Conservation (phyloP, 495 filamentous ascomycete genomes). For the Neurospora sp. region DNA sequence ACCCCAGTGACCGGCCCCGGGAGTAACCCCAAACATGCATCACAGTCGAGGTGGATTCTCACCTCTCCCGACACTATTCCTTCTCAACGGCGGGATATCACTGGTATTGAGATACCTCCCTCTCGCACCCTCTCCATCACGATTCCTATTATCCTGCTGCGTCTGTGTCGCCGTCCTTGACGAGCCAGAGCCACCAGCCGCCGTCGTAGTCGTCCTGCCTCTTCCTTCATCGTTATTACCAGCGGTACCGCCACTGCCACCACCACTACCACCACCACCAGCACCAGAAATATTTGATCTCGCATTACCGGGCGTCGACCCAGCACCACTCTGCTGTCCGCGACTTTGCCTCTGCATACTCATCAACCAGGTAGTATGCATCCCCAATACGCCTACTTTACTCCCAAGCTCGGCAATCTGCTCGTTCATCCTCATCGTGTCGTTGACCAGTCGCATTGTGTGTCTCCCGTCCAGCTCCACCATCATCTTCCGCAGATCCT, state of each 20-base stretch:
- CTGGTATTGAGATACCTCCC: background rate
- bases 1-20: background rate
- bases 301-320: background rate
- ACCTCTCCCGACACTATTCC: slow-evolving; percentile 1
- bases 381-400: slow-evolving; percentile 38
- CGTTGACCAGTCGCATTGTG: slow-evolving; percentile 38
- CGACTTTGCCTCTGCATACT: slow-evolving; percentile 23
- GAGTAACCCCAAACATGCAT: background rate
- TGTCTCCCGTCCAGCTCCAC: slow-evolving; percentile 39
- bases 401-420: slow-evolving; percentile 43
- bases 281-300: background rate
- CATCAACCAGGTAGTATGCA: slow-evolving; percentile 48
- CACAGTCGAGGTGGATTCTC: slow-evolving; percentile 5
- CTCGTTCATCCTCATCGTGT: slow-evolving; percentile 38
- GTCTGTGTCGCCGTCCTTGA: background rate
- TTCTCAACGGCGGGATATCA: background rate
- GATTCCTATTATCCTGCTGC: background rate
- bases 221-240: background rate
- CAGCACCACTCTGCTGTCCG: slow-evolving; percentile 6
- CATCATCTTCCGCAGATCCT: slow-evolving; percentile 32
- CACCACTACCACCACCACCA: background rate
- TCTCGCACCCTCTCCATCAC: background rate
- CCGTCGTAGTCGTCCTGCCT: background rate
- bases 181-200: background rate
- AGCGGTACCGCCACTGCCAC: background rate